Evolutionary conservation across 2,329 filamentous ascomycete species (phyloP).

Genomic region (Colletotrichum endophyticum): DNA sequence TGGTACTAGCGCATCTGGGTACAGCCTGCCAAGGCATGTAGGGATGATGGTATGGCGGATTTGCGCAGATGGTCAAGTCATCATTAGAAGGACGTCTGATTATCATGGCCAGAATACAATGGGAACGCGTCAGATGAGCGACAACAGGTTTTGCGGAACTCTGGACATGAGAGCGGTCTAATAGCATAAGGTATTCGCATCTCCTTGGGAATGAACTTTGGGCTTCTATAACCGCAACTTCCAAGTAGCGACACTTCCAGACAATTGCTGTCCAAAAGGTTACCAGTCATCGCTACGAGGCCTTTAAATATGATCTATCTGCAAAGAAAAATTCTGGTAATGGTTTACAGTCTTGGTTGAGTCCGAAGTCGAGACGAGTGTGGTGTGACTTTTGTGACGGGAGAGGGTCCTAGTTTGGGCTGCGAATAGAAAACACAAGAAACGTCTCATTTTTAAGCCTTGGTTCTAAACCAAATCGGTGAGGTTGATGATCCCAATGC

Average conservation of each 20-base stretch:
- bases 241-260: too few relatives aligned
- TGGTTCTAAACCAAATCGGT: not conserved
- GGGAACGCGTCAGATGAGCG: not conserved
- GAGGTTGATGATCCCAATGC: accelerated
- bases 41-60: too few relatives aligned
- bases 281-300: too few relatives aligned
- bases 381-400: not conserved
- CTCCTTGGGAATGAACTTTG: accelerated
- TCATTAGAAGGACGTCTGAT: not conserved
- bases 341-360: not conserved
- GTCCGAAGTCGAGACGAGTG: not conserved
- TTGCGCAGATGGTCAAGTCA: not conserved
- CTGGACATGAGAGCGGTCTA: accelerated
- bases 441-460: not conserved
- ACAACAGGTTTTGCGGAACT: not conserved
- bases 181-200: not conserved
- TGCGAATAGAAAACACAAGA: not conserved
- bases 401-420: not conserved
- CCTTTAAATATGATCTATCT: too few relatives aligned
- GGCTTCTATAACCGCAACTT: not conserved
- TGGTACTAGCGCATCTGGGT: too few relatives aligned
- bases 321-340: not conserved
- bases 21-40: too few relatives aligned
- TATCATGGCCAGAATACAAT: not conserved
- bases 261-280: too few relatives aligned